These are phyloP conservation scores for Chloromonas sp. DNA, from an alignment of 163 green algal genomes.

Conservation along the genomic window DNA sequence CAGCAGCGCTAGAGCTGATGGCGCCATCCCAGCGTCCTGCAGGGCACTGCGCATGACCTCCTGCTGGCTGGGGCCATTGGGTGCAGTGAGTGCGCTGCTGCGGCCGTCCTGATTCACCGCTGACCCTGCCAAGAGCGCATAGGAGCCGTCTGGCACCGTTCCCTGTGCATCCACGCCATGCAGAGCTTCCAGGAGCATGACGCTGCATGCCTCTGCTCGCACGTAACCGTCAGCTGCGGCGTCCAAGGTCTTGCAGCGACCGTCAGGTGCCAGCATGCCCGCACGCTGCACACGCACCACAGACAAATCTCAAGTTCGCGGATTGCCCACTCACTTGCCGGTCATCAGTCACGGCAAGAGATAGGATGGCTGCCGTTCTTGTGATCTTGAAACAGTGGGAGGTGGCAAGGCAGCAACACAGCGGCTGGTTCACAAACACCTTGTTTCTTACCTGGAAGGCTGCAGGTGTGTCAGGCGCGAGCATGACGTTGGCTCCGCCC, in stretches of 20 bases:
- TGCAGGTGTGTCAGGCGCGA: not conserved
- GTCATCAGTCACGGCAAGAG: not conserved
- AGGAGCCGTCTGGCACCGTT: not conserved
- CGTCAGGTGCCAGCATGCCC: slow-evolving; percentile 74
- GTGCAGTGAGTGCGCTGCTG: slow-evolving; percentile 71
- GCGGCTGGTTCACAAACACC: not conserved
- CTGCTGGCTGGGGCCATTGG: slow-evolving; percentile 80
- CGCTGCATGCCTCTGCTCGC: slow-evolving; percentile 1
- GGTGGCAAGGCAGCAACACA: not conserved
- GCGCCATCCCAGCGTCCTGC: slow-evolving; percentile 5
- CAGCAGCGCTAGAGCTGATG: slow-evolving; percentile 31
- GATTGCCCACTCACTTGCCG: not conserved
- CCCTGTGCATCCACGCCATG: not conserved
- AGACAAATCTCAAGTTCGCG: not conserved
- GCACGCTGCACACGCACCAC: slow-evolving; percentile 8
- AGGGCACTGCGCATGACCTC: slow-evolving; percentile 57
- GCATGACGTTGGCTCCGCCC: not conserved
- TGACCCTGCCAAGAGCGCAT: slow-evolving; percentile 14
- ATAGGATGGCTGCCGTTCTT: not conserved
- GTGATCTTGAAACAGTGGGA: not conserved
- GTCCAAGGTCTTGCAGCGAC: slow-evolving; percentile 88
- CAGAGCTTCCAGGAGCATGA: slow-evolving; percentile 29
- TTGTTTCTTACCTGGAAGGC: slow-evolving; percentile 1
- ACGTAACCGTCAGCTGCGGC: slow-evolving; percentile 70
- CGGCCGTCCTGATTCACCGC: slow-evolving; percentile 84